Conservation (phyloP, 176 grass and related monocot genomes). For the barley (Hordeum vulgare) region DNA sequence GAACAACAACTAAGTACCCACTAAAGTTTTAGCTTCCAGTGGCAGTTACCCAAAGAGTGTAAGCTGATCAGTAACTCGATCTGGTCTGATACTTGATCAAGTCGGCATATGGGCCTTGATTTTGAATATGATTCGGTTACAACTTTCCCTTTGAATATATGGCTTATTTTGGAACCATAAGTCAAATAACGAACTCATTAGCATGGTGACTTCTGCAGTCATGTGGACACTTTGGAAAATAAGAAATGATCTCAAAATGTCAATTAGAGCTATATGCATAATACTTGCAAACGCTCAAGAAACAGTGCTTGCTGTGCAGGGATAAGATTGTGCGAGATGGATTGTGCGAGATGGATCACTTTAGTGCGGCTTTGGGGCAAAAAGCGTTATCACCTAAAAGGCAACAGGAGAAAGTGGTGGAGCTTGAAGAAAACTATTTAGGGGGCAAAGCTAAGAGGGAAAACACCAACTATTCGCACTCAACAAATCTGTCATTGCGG, state of each 20-base stretch:
- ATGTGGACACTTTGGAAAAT: background rate
- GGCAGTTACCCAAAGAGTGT: background rate
- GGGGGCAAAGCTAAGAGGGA: background rate
- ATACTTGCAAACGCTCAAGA: background rate
- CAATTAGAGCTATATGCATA: background rate
- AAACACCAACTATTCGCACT: background rate
- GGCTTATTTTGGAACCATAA: background rate
- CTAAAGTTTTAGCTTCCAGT: background rate
- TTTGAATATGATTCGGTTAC: background rate
- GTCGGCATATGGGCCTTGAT: background rate
- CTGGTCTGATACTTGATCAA: background rate
- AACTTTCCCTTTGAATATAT: background rate
- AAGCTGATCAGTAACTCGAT: background rate
- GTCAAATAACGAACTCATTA: background rate
- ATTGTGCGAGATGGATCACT: background rate
- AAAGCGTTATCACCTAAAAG: background rate
- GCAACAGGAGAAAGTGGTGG: background rate
- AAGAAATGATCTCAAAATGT: background rate
- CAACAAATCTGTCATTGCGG: background rate
- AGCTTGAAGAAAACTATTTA: background rate
- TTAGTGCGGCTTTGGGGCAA: background rate
- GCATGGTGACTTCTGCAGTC: background rate
- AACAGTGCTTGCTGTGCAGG: background rate
- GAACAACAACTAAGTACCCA: background rate
- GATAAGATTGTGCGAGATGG: background rate